phyloP scores from a whole-genome alignment of 2,329 filamentous ascomycete genomes.

The Cercospora brassicicola region DNA sequence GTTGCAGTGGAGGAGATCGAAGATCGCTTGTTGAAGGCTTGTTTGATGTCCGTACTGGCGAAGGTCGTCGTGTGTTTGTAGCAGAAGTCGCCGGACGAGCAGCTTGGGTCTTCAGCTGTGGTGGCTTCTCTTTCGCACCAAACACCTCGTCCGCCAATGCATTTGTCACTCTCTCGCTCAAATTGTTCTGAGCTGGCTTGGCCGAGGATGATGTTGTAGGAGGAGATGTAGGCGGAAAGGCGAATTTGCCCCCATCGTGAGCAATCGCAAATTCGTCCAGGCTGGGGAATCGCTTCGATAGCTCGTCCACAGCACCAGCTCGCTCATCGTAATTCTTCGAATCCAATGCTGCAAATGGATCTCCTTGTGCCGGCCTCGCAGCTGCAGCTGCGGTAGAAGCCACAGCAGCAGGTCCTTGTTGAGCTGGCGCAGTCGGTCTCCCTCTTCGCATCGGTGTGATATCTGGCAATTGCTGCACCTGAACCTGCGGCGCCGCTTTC shows the following conservation, averaged over 20 bases:
- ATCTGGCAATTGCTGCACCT: slow-evolving; percentile 75
- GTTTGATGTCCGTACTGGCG: slow-evolving; percentile 17
- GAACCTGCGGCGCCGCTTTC: slow-evolving; percentile 71
- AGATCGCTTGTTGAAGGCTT: not conserved
- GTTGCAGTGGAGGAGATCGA: slow-evolving; percentile 38
- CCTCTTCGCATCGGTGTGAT: slow-evolving; percentile 93
- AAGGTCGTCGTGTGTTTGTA: slow-evolving; percentile 4
- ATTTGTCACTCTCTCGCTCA: slow-evolving; percentile 69
- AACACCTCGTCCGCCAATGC: slow-evolving; percentile 85
- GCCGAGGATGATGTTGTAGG: slow-evolving; percentile 47
- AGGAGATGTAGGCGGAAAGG: slow-evolving; percentile 19
- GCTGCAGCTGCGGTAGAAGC: slow-evolving; percentile 64
- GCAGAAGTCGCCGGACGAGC: not conserved
- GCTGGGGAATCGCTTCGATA: slow-evolving; percentile 82
- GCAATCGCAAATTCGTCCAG: slow-evolving; percentile 90
- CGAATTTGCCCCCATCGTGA: slow-evolving; percentile 58
- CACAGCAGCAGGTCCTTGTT: slow-evolving; percentile 39
- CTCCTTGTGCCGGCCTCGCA: slow-evolving; percentile 70
- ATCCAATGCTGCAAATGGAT: slow-evolving; percentile 91
- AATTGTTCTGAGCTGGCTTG: slow-evolving; percentile 48
- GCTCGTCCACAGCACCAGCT: slow-evolving; percentile 66
- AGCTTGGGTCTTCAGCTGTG: not conserved
- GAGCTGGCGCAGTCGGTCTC: slow-evolving; percentile 55
- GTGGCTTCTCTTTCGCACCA: slow-evolving; percentile 36
- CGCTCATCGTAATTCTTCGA: slow-evolving; percentile 55